Evolutionary conservation across 1,284 basidiomycete species (phyloP), one percentile per base, ranked within the genome.

Genomic region (Cryptococcus sp.): DNA sequence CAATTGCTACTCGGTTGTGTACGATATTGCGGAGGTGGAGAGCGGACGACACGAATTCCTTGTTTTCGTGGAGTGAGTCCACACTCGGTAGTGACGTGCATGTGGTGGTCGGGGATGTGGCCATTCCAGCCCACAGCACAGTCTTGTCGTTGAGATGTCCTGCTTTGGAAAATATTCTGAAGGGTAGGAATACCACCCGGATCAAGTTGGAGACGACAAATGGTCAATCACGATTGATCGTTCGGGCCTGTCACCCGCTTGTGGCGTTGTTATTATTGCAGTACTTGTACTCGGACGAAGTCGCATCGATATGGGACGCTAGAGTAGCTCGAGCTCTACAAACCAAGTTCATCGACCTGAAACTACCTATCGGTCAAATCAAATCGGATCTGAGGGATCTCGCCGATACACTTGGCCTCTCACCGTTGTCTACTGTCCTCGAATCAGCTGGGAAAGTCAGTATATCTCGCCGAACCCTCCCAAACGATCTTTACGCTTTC

Each of bases 221-320:
- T 53, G 56, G 32, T 43, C 46, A 13, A 44, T 34, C 2, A 57
- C 58, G 23, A 45, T 43, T 41, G 57, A 44, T 11, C 35, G 55
- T 72, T 23, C 60, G 68, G 33, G 69, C 58, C 6, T 66, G 63
- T 37, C 68, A 73, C 50, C 73, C 72, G 0, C 77, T 92, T 3
- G 80, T 90, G 0, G 77, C 87, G 4, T 81, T 97, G 7, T 81
- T 97, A 31, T 78, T 98, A 5, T 72, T 96, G 14, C 83, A 87
- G 48, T 98, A 95, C 70, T 71, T 98, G 10, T 98, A 98, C 77
- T 84, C 89, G 2, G 94, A 98, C 71, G 83, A 86, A 33, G 73
- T 94, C 0, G 80, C 89, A 5, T 84, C 90, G 0, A 71, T 95
- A 5, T 96, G 92, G 90, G 93, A 97, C 67, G 80, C 82, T 10